Evolutionary conservation across 148 eudicot species (phyloP), one percentile per base, ranked within the genome.

Genomic region (Camellia lanceoleosa): DNA sequence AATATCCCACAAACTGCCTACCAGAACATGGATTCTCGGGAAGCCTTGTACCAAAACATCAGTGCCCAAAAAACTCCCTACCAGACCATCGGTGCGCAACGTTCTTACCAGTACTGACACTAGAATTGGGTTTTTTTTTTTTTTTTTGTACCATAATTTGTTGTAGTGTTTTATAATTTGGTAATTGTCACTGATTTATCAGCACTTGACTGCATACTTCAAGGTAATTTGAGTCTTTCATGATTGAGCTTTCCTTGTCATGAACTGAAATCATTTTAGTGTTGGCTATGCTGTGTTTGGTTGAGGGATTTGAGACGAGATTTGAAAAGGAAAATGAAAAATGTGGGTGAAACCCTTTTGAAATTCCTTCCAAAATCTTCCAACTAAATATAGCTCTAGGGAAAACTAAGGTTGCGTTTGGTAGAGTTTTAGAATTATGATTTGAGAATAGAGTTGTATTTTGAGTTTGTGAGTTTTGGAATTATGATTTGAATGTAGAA

Each of bases 71-170:
- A 76, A 60, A 77, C 68, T 68, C 69, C 85, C 12, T 85, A 86
- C 69, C 83, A 73, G 72, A 85, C 74, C 46, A 78, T 46, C 3
- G 23, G 71, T 38, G 71, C 89, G 3, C 86, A 80, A 11, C 82
- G 81, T 73, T 66, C 86, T 62, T 88, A 87, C 80, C 91, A 80
- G 62, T 87, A 88, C 70, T 88, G 82, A 72, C 68, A 23, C 46
- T 44, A 62, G 55, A 38, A 74, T 11, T 76, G 41, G 80, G 38
- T 1, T 30, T 58, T 83, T 67, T 14, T 7, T 67, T 71, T 87
- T 71, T 67, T 71, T 87, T 71, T 71, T 85, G 85, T 87, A 80
- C 82, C 78, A 76, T 83, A 76, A 54, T 77, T 62, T 80, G 74
- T 66, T 76, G 20, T 55, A 9, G 42, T 62, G 65, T 72, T 54